These are phyloP conservation scores for Telopea speciosissima DNA, from an alignment of 177 flowering plant species.

Conservation along the genomic window DNA sequence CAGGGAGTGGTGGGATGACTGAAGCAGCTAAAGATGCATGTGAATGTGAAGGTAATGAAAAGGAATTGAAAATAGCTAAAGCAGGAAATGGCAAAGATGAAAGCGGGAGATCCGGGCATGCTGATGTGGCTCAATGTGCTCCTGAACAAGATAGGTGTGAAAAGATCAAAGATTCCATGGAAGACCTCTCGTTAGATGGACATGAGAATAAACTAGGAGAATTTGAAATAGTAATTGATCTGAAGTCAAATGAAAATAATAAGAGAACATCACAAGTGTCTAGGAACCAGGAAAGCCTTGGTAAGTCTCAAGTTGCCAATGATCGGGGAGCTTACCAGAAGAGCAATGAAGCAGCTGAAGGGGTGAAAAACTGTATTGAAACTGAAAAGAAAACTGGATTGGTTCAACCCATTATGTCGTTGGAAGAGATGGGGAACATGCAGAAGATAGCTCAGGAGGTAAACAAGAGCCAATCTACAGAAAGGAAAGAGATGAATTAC, in stretches of 20 bases:
- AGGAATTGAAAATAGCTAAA: conserved; percentile 13
- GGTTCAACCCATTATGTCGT: conserved; percentile 2
- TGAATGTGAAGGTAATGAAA: conserved; percentile 12
- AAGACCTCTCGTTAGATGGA: conserved; percentile 7
- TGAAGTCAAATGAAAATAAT: conserved; percentile 8
- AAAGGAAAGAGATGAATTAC: conserved; percentile 24
- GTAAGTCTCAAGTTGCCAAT: not conserved
- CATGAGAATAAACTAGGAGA: conserved; percentile 18
- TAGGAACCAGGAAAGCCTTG: conserved; percentile 13
- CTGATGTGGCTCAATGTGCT: conserved; percentile 10
- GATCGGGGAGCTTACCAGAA: conserved; percentile 6
- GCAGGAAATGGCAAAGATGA: conserved; percentile 9
- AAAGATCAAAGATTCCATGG: conserved; percentile 10
- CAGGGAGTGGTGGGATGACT: conserved; percentile 4
- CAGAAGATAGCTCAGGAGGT: conserved; percentile 20
- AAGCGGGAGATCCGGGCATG: conserved; percentile 8
- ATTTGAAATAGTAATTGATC: conserved; percentile 12
- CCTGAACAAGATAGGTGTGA: conserved; percentile 7
- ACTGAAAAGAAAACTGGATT: no score
- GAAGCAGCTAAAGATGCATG: not conserved
- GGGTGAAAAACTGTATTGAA: not conserved
- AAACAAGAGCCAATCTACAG: conserved; percentile 20
- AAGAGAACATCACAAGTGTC: conserved; percentile 7
- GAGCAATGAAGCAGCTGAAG: conserved; percentile 26
- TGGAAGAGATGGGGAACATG: conserved; percentile 25